phyloP scores from a whole-genome alignment of 495 filamentous ascomycete genomes.

The Xylaria longipes region DNA sequence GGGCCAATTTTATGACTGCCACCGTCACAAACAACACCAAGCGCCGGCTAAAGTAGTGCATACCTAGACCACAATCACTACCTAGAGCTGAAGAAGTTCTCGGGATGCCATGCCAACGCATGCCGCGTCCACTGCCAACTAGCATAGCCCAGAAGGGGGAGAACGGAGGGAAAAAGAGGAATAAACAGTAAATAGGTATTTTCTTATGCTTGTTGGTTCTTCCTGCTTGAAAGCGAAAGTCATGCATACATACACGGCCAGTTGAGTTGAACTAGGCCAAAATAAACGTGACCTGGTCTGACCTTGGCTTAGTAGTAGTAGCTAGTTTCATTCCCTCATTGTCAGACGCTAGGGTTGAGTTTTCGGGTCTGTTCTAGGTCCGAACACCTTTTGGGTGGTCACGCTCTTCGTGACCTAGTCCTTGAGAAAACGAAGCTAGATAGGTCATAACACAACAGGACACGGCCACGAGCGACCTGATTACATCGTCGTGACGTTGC shows the following conservation, averaged over 20 bases:
- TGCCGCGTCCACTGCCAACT: background rate
- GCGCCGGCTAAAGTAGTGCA: background rate
- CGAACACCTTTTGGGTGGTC: background rate
- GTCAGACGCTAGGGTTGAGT: conserved; percentile 13
- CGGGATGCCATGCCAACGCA: background rate
- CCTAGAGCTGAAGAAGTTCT: background rate
- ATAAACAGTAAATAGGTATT: background rate
- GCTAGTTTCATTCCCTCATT: background rate
- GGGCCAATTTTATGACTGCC: background rate
- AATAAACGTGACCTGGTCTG: conserved; percentile 14
- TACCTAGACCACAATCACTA: background rate
- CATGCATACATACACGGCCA: background rate
- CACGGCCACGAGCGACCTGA: background rate
- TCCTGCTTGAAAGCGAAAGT: background rate
- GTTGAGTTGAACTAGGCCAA: conserved; percentile 11
- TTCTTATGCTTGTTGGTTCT: conserved; percentile 22
- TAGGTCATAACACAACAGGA: background rate
- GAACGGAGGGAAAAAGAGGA: background rate
- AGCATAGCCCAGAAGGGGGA: background rate
- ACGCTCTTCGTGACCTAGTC: background rate
- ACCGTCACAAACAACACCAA: background rate
- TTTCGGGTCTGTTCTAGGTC: conserved; percentile 8
- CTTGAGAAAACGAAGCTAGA: background rate
- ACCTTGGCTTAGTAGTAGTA: background rate
- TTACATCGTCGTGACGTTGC: conserved; percentile 6